Conservation (phyloP, 768 basidiomycete genomes). For the Boletus pseudo-olivaceus region DNA sequence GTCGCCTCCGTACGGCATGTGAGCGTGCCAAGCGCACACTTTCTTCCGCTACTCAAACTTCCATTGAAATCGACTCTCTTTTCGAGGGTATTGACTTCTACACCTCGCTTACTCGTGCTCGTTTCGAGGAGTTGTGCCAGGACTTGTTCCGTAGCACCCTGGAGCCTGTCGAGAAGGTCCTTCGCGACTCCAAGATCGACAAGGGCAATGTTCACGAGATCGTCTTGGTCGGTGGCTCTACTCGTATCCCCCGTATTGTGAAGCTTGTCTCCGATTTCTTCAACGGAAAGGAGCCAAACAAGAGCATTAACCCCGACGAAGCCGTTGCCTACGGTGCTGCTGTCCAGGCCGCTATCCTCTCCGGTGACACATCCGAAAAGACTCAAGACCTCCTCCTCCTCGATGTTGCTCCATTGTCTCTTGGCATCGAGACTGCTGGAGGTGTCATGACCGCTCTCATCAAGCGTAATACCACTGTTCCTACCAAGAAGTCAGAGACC, state of each 20-base stretch:
- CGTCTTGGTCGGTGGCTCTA: constrained; percentile 96
- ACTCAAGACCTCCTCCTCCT: constrained; percentile 95
- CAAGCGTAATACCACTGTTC: constrained; percentile 98
- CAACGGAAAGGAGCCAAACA: constrained; percentile 98
- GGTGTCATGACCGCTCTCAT: constrained; percentile 99
- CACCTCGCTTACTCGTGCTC: constrained; percentile 95
- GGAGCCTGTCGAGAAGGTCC: constrained; percentile 96
- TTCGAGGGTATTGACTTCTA: constrained; percentile 99
- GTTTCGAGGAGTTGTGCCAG: constrained; percentile 94
- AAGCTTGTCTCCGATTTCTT: constrained; percentile 99
- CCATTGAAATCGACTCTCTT: constrained; percentile 97
- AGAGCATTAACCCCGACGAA: constrained; percentile 99
- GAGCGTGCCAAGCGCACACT: constrained; percentile 99
- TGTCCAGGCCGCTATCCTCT: constrained; percentile 96
- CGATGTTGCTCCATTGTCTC: constrained; percentile 86
- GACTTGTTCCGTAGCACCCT: constrained; percentile 93
- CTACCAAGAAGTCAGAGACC: constrained; percentile 97
- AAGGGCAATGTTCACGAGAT: constrained; percentile 95
- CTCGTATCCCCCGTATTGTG: constrained; percentile 95
- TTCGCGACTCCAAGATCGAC: constrained; percentile 97
- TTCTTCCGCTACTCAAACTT: constrained; percentile 93
- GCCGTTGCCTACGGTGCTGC: constrained; percentile 99
- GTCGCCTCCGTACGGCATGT: constrained; percentile 95
- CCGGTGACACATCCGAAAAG: constrained; percentile 97
- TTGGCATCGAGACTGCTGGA: constrained; percentile 97